These are phyloP conservation scores for Pseudocercospora fijiensis DNA, from an alignment of 2,329 filamentous ascomycete species.

Conservation along the genomic window DNA sequence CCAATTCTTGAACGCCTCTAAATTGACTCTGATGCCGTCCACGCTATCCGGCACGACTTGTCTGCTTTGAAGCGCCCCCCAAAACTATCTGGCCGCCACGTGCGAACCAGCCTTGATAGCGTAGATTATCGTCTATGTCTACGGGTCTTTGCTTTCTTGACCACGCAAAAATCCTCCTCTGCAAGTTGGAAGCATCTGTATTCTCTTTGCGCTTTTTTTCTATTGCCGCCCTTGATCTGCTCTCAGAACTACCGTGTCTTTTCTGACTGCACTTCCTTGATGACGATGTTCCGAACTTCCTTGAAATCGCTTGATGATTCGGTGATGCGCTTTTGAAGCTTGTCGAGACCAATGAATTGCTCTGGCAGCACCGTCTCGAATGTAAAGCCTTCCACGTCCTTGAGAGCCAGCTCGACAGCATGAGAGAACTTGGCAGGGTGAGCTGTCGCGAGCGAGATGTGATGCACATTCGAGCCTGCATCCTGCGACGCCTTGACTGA, in stretches of 20 bases:
- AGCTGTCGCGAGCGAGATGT: slow-evolving; percentile 87
- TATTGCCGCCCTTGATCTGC: neutral
- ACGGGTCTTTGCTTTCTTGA: neutral
- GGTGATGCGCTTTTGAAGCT: slow-evolving; percentile 71
- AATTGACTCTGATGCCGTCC: neutral
- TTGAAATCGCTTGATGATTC: slow-evolving; percentile 68
- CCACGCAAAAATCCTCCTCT: neutral
- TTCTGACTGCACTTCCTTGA: slow-evolving; percentile 63
- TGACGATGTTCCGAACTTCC: slow-evolving; percentile 72
- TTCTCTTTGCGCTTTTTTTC: neutral
- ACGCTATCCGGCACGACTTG: neutral
- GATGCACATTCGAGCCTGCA: slow-evolving; percentile 51
- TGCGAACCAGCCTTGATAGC: neutral
- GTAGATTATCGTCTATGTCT: neutral
- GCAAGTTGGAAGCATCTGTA: neutral
- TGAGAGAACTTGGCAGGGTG: slow-evolving; percentile 93
- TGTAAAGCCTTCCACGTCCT: slow-evolving; percentile 67
- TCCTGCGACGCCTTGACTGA: slow-evolving; percentile 58
- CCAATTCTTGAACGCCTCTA: neutral
- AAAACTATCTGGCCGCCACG: neutral
- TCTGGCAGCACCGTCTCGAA: slow-evolving; percentile 76
- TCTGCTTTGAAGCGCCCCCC: neutral
- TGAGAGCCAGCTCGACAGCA: slow-evolving; percentile 78
- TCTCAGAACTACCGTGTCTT: slow-evolving; percentile 1
- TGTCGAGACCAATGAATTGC: slow-evolving; percentile 77